Conservation (phyloP, 108 stramenopile genomes). For the Craspedostauros australis region DNA sequence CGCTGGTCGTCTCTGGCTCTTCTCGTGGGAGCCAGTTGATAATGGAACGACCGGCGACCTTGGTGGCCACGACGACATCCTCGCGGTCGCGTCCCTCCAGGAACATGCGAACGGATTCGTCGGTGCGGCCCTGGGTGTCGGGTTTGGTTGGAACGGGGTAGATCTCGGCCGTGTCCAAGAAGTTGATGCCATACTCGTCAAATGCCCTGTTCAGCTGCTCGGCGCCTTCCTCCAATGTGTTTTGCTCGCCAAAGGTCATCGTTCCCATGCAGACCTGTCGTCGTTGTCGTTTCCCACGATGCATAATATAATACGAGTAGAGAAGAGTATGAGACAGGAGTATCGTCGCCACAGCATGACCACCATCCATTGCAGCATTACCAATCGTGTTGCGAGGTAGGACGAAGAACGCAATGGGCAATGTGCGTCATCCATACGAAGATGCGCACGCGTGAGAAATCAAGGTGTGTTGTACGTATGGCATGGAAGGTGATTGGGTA, state of each 20-base stretch:
- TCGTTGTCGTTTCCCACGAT: too few species aligned
- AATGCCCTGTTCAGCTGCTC: constrained; percentile 75
- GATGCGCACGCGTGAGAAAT: too few species aligned
- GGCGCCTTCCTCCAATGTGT: constrained; percentile 83
- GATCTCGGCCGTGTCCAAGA: constrained; percentile 92
- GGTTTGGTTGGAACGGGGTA: constrained; percentile 66
- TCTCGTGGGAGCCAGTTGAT: constrained; percentile 79
- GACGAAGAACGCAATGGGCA: too few species aligned
- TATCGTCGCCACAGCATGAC: too few species aligned
- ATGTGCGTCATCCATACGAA: too few species aligned
- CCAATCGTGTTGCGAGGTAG: too few species aligned
- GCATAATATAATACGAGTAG: too few species aligned
- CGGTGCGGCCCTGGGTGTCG: constrained; percentile 68
- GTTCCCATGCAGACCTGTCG: constrained; percentile 87
- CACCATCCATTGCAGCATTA: too few species aligned
- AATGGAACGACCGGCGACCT: constrained; percentile 57
- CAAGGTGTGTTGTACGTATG: too few species aligned
- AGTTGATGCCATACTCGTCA: constrained; percentile 89
- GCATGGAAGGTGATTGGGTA: too few species aligned
- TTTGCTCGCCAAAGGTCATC: constrained; percentile 88
- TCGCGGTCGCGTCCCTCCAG: constrained; percentile 62
- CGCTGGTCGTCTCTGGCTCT: constrained; percentile 36
- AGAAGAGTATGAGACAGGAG: too few species aligned
- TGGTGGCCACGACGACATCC: constrained; percentile 84
- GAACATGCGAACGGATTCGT: constrained; percentile 57